Base-by-base conservation (phyloP, 768 basidiomycete genomes). In the Lactifluus rugatus region DNA sequence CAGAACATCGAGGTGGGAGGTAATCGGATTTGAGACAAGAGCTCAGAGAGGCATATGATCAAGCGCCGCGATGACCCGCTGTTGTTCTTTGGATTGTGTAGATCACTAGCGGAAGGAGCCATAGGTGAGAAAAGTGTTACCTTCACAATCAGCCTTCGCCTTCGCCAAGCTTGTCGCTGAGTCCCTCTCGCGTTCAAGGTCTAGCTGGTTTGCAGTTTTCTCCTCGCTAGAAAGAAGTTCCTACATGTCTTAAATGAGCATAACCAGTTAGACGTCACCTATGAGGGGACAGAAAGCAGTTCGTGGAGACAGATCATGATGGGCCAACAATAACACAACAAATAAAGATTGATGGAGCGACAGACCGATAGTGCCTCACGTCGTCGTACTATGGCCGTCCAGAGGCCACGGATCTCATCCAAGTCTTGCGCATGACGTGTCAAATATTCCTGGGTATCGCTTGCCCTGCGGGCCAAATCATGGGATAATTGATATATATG, bases 101-200 rank as follows among this genome's bases (percentile, higher is more conserved):
- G 23, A 37, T 56, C 19, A 56, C 54, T 3, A 56, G 14, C 31
- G 5, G 31, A 26, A 51, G 11, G 23, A 19, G 8, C 21, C 0
- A 34, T 21, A 23, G 17, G 25, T 26, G 17, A 55, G 13, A 11
- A 7, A 11, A 26, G n/a, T 19, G 31, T 39, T 60, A 60, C 59
- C 59, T 60, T 60, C 54, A 34, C 54, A 56, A 46, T 60, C 54
- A 9, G 42, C 49, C 49, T 49, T 60, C 36, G 54, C 59, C 10
- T 41, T 36, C 19, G 44, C 6, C 45, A 60, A 47, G 45, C 51
- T 21, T 19, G 6, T 16, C 14, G 46, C 54, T 5, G 59, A 60
- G 37, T 32, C 31, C 23, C 17, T 60, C 45, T 60, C 54, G 46
- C 59, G 59, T 11, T 42, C 49, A 21, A 50, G 54, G 3, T 56